Base-by-base conservation (phyloP, 2,329 filamentous ascomycete species). In the Aspergillus eucalypticola region DNA sequence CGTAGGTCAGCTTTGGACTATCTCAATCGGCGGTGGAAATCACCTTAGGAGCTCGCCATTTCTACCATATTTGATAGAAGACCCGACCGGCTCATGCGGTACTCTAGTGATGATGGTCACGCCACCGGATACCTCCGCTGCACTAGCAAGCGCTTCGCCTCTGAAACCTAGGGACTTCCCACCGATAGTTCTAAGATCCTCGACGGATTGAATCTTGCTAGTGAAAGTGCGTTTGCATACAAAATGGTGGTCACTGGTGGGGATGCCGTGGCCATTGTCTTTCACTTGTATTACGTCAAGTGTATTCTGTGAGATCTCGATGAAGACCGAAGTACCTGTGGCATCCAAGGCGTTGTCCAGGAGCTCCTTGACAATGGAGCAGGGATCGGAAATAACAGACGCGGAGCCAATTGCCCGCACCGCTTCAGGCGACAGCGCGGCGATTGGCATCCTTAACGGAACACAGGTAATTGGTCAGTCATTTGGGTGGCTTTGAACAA, bases 331-430 rank as follows among this genome's bases (percentile, higher is more conserved):
- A 2, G 83, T 83, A 1, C 87, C 84, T 49, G 79, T 77, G 5
- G 86, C 86, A 74, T 90, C 87, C 10, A 90, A 78, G n/a, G 86
- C 81, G 70, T 90, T 90, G 62, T 90, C 87, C 41, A 90, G 72
- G 41, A 90, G 82, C 69, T 90, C 87, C 70, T 88, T 88, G 58
- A 87, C 81, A 8, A 86, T 79, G 2, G 84, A 84, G 60, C 77
- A 80, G 7, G 85, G 77, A 66, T 87, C 83, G 8, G 81, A 79
- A 53, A 88, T 78, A 21, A 83, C 81, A 64, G 87, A 84, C 13
- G 81, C 79, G 25, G 85, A 85, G 59, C 84, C 80, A 60, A 88
- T 82, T 60, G 81, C 81, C 59, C 80, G 78, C 39, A 81, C 77
- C 60, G 78, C 76, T 15, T 67, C 68, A 46, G 73, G 71, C 19